A percentile compares a stretch with the other conserved stretches of the same genome.
Conservation (phyloP, 306 rosid genomes). For the Trifolium fragiferum region DNA sequence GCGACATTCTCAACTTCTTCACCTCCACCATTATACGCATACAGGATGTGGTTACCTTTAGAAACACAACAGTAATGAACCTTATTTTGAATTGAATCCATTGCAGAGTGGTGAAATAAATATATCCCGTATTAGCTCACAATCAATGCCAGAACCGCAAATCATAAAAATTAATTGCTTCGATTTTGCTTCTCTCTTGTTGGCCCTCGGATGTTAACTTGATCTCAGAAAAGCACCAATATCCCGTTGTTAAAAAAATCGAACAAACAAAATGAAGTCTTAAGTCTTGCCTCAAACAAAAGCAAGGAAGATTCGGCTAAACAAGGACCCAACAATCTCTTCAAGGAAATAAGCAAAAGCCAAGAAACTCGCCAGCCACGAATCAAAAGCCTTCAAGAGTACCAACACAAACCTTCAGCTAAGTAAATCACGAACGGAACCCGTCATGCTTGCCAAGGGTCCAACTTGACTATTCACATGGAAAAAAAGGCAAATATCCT, state of each 20-base stretch:
- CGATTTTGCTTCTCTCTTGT: constrained; percentile 22
- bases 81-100: constrained; percentile 66
- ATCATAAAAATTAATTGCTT: constrained; percentile 6
- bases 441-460: constrained; percentile 40
- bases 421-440: constrained; percentile 47
- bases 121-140: constrained; percentile 32
- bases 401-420: constrained; percentile 49
- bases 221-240: constrained; percentile 14
- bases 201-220: constrained; percentile 33
- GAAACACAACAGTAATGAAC: constrained; percentile 81
- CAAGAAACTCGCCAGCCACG: constrained; percentile 44
- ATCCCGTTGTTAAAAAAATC: constrained; percentile 3
- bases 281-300: constrained; percentile 29
- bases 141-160: constrained; percentile 32
- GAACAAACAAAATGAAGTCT: constrained; percentile 32
- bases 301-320: constrained; percentile 43
- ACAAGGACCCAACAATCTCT: constrained; percentile 44
- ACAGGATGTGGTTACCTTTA: constrained; percentile 58
- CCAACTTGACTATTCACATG: constrained; percentile 30
- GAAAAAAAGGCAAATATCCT: constrained; percentile 23
- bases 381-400: constrained; percentile 48
- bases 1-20: constrained; percentile 63
- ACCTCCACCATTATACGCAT: constrained; percentile 62
- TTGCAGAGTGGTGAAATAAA: constrained; percentile 30
- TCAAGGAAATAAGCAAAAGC: constrained; percentile 44